A percentile compares a stretch with the other conserved stretches of the same genome.
Conservation (phyloP, 192 early-diverging fungal genomes). For the Chytriomyces confervae region DNA sequence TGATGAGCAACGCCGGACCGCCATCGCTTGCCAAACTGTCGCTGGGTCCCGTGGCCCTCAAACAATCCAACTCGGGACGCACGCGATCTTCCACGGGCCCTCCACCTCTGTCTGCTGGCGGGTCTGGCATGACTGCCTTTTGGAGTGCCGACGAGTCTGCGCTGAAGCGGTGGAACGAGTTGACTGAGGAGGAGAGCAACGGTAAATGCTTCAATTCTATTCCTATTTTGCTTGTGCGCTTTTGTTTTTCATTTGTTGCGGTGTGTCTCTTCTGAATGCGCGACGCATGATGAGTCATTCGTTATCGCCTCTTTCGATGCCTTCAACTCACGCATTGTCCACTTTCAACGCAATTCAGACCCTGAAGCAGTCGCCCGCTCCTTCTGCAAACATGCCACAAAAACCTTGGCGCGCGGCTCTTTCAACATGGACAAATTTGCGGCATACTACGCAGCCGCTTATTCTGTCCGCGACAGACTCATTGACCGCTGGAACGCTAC, state of each 20-base stretch:
- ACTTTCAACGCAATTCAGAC: conserved; percentile 52
- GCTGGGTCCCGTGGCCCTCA: not conserved
- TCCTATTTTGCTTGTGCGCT: not conserved
- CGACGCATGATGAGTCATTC: not conserved
- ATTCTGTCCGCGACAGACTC: conserved; percentile 89
- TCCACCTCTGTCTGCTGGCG: conserved; percentile 10
- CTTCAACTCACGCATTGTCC: not conserved
- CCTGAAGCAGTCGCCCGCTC: conserved; percentile 77
- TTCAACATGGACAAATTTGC: conserved; percentile 92
- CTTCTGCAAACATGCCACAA: conserved; percentile 87
- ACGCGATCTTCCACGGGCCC: conserved; percentile 21
- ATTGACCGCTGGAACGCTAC: conserved; percentile 95
- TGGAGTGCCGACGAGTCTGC: conserved; percentile 30
- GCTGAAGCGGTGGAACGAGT: conserved; percentile 36
- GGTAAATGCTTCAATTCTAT: conserved; percentile 24
- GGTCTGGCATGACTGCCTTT: not conserved
- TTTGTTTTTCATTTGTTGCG: not conserved
- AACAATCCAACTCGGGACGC: conserved; percentile 19
- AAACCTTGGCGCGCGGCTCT: conserved; percentile 87
- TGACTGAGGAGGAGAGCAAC: conserved; percentile 37
- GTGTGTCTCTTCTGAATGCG: not conserved
- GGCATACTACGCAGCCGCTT: conserved; percentile 91
- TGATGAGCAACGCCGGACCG: not conserved
- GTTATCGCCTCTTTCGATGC: not conserved
- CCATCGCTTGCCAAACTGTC: not conserved